Evolutionary conservation across 192 early-diverging fungal genomes (phyloP).

Genomic region (Gryganskiella cystojenkinii): DNA sequence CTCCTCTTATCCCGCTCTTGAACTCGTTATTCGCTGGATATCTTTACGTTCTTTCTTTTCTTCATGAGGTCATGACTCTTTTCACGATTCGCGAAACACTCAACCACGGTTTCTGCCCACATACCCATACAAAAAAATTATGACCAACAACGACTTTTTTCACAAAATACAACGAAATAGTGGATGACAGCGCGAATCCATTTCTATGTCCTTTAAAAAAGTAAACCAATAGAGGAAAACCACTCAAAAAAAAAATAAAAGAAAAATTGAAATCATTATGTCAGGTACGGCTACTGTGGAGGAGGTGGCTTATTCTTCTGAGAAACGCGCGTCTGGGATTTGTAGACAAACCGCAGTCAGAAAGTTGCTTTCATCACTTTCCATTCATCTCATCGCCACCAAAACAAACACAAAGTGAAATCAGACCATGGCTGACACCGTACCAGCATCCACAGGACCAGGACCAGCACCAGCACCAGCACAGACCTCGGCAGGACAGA

Average conservation of each 20-base stretch:
- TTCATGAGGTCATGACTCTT: neutral
- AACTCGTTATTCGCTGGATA: neutral
- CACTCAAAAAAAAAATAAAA: too few species aligned
- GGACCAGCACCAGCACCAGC: neutral
- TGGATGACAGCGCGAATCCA: too few species aligned
- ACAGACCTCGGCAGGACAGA: neutral
- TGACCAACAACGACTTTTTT: too few species aligned
- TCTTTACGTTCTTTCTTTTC: neutral
- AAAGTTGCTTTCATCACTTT: neutral
- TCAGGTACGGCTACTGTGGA: too few species aligned
- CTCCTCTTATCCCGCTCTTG: neutral
- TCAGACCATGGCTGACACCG: conserved; percentile 17
- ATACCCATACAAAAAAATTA: too few species aligned
- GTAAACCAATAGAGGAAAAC: too few species aligned
- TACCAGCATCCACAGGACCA: neutral
- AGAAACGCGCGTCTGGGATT: too few species aligned
- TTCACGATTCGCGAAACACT: too few species aligned
- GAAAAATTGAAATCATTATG: too few species aligned
- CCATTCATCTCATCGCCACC: neutral
- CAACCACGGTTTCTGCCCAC: too few species aligned
- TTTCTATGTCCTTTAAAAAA: too few species aligned
- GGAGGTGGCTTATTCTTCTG: neutral
- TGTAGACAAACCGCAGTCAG: neutral
- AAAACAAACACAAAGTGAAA: neutral
- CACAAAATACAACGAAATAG: too few species aligned